Percentiles rank a stretch among this genome's conserved stretches.
phyloP scores from a whole-genome alignment of 2,329 filamentous ascomycete genomes.

The Dactylonectria macrodidyma region DNA sequence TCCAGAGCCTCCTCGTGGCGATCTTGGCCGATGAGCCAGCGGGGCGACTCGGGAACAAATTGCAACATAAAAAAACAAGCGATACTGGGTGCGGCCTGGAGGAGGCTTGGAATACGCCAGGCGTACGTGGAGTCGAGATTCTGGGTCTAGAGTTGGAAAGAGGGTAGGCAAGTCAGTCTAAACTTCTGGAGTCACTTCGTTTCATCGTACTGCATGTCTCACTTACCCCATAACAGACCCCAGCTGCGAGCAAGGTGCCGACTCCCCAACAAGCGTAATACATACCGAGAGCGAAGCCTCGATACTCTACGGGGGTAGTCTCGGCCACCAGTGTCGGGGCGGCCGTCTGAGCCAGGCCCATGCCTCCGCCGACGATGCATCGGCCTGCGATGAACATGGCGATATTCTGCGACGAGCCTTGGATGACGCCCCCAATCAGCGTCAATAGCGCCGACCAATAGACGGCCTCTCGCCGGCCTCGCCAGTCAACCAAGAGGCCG shows the following conservation, averaged over 20 bases:
- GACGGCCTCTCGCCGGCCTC: constrained; percentile 9
- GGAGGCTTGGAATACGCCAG: constrained; percentile 23
- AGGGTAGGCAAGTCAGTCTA: not conserved
- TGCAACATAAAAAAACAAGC: constrained; percentile 10
- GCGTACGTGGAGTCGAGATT: constrained; percentile 19
- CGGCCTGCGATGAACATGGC: constrained; percentile 29
- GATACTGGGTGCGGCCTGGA: constrained; percentile 18
- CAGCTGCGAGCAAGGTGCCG: constrained; percentile 26
- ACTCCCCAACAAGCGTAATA: constrained; percentile 29
- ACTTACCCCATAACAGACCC: constrained; percentile 24
- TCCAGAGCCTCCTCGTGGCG: constrained; percentile 34
- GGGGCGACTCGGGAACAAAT: constrained; percentile 28
- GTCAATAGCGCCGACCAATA: constrained; percentile 14
- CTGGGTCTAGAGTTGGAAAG: constrained; percentile 14
- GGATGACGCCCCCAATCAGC: constrained; percentile 23
- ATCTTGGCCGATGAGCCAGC: constrained; percentile 25
- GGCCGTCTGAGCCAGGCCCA: constrained; percentile 26
- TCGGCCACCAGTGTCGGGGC: constrained; percentile 26
- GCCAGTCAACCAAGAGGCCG: constrained; percentile 40
- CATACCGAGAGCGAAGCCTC: constrained; percentile 24
- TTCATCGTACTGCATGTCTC: not conserved
- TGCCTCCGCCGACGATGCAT: constrained; percentile 19
- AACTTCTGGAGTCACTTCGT: not conserved
- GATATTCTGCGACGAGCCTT: constrained; percentile 16
- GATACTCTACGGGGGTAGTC: constrained; percentile 23